These are phyloP conservation scores for Cercospora zeae-maydis DNA, from an alignment of 2,329 filamentous ascomycete species.

Conservation along the genomic window DNA sequence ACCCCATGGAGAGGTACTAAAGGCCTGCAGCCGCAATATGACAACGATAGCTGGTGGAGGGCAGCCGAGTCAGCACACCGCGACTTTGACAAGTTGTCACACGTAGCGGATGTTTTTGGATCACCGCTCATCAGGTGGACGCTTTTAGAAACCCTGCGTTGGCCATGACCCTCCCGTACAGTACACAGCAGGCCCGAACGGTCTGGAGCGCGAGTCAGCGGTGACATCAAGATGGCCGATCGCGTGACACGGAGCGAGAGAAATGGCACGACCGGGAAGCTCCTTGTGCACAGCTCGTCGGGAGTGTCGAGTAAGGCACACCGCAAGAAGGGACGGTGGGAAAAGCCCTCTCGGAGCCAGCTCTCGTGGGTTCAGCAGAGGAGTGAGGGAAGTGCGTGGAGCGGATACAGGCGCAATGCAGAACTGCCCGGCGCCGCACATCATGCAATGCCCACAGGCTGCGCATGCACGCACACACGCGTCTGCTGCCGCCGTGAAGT, in stretches of 20 bases:
- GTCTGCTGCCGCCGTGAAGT: constrained; percentile 21
- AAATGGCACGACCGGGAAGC: constrained; percentile 12
- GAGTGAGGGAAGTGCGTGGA: constrained; percentile 14
- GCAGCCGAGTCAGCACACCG: constrained; percentile 16
- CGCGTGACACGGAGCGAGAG: constrained; percentile 18
- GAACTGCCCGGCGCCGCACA: constrained; percentile 14
- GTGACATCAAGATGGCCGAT: constrained; percentile 10
- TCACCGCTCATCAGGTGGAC: not conserved
- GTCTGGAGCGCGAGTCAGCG: constrained; percentile 14
- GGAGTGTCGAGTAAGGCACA: constrained; percentile 13
- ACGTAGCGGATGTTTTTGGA: not conserved
- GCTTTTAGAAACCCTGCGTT: not conserved
- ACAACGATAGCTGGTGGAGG: constrained; percentile 9
- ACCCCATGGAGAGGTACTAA: not conserved
- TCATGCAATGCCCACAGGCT: constrained; percentile 16
- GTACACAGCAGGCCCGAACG: not conserved
- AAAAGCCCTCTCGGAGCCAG: not conserved
- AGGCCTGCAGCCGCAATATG: not conserved
- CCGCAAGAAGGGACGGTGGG: not conserved
- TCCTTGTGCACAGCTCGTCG: constrained; percentile 17
- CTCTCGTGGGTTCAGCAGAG: not conserved
- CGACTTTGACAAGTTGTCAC: constrained; percentile 5
- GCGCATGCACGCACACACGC: constrained; percentile 18
- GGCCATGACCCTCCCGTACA: not conserved
- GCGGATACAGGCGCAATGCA: constrained; percentile 20